Conservation (phyloP, 176 grass and related monocot genomes). For the Carex scoparia region DNA sequence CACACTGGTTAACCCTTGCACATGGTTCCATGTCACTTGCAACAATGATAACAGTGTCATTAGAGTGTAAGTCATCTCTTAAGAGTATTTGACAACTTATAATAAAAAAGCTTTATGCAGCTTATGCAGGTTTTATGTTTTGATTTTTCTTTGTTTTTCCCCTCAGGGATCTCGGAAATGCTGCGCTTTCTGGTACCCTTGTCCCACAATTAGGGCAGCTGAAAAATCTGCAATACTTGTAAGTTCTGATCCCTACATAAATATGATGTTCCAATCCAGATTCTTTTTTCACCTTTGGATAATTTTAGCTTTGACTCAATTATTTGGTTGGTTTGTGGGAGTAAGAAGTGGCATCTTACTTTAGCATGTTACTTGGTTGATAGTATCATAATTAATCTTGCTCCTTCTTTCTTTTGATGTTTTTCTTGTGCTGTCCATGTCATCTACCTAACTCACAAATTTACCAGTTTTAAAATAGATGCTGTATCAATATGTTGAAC, state of each 20-base stretch:
- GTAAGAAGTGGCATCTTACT: neutral
- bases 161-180: constrained; percentile 95
- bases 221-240: constrained; percentile 94
- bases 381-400: neutral
- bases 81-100: constrained; percentile 2
- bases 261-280: neutral
- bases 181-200: constrained; percentile 76
- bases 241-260: constrained; percentile 34
- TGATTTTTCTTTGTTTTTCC: neutral
- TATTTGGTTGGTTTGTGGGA: neutral
- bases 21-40: constrained; percentile 97
- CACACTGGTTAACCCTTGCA: constrained; percentile 91
- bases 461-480: neutral
- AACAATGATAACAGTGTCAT: constrained; percentile 99
- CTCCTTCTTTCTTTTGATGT: neutral
- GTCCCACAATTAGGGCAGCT: constrained; percentile 88
- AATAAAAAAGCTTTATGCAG: neutral
- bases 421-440: neutral
- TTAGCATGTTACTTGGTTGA: neutral
- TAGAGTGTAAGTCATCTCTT: constrained; percentile 72
- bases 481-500: neutral
- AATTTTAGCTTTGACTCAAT: neutral
- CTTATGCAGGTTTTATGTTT: neutral
- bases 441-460: constrained; percentile 8
- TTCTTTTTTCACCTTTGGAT: constrained; percentile 11